Evolutionary conservation across 768 basidiomycete species (phyloP).

Genomic region (Suillus plorans): DNA sequence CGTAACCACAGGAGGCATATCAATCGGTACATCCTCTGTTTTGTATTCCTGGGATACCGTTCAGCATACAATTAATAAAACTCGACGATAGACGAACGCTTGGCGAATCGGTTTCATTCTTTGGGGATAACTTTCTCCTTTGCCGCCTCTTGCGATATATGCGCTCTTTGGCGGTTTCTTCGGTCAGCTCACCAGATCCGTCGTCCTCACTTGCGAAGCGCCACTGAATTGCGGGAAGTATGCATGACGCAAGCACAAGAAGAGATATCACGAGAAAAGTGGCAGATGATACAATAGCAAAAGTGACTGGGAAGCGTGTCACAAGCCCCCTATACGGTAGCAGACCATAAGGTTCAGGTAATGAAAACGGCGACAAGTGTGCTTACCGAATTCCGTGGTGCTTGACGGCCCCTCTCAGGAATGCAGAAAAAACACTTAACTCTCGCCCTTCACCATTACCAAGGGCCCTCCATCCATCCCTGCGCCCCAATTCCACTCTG

Average conservation of each 20-base stretch:
- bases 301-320: slow-evolving; percentile 64
- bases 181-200: neutral
- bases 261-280: slow-evolving; percentile 49
- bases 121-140: slow-evolving; percentile 20
- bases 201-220: slow-evolving; percentile 19
- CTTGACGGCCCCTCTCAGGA: slow-evolving; percentile 58
- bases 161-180: slow-evolving; percentile 20
- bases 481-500: slow-evolving; percentile 70
- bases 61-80: slow-evolving; percentile 7
- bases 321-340: slow-evolving; percentile 54
- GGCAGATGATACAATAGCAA: slow-evolving; percentile 45
- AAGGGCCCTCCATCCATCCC: slow-evolving; percentile 68
- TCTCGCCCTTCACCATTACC: slow-evolving; percentile 74
- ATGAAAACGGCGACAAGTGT: neutral
- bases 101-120: slow-evolving; percentile 19
- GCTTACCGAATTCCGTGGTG: slow-evolving; percentile 71
- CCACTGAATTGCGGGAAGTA: slow-evolving; percentile 47
- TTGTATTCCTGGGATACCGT: slow-evolving; percentile 22
- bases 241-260: slow-evolving; percentile 46
- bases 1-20: slow-evolving; percentile 30
- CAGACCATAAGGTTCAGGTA: slow-evolving; percentile 3
- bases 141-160: slow-evolving; percentile 2
- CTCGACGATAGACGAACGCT: slow-evolving; percentile 20
- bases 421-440: slow-evolving; percentile 63
- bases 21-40: slow-evolving; percentile 26